phyloP scores from a whole-genome alignment of 176 grass and related monocot genomes.

The Musa beccarii region DNA sequence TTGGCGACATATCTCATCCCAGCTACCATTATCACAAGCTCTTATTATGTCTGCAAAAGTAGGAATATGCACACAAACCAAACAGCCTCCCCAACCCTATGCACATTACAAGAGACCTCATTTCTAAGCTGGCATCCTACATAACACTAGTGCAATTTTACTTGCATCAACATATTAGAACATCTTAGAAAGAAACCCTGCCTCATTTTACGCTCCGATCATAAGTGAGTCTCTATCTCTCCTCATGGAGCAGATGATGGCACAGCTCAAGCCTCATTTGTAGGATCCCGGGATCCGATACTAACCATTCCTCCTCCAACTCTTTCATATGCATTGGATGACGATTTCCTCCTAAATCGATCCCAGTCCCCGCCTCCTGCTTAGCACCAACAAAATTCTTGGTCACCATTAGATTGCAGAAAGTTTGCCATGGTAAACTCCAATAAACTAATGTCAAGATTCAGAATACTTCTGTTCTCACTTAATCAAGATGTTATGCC shows the following conservation, averaged over 20 bases:
- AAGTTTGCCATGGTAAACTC: not conserved
- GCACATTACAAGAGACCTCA: not conserved
- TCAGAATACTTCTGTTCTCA: not conserved
- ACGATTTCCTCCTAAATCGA: slow-evolving; percentile 91
- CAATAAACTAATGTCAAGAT: not conserved
- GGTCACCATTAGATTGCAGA: not conserved
- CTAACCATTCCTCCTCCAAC: not conserved
- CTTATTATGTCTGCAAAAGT: not conserved
- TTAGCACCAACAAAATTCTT: slow-evolving; percentile 5
- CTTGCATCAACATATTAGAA: not conserved
- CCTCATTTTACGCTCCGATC: not conserved
- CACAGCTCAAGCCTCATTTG: slow-evolving; percentile 53
- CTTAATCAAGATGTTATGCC: not conserved
- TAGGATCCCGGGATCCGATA: slow-evolving; percentile 31
- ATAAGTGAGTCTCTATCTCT: slow-evolving; percentile 7
- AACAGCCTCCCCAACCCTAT: not conserved
- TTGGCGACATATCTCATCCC: not conserved
- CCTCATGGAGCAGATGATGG: slow-evolving; percentile 14
- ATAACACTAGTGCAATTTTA: not conserved
- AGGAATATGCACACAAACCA: not conserved
- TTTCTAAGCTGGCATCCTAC: not conserved
- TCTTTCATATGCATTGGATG: slow-evolving; percentile 62
- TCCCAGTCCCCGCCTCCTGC: slow-evolving; percentile 30
- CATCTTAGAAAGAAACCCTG: not conserved
- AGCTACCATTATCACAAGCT: slow-evolving; percentile 10